These are phyloP conservation scores for Thelonectria blattea DNA, from an alignment of 2,329 filamentous ascomycete genomes.

Conservation along the genomic window DNA sequence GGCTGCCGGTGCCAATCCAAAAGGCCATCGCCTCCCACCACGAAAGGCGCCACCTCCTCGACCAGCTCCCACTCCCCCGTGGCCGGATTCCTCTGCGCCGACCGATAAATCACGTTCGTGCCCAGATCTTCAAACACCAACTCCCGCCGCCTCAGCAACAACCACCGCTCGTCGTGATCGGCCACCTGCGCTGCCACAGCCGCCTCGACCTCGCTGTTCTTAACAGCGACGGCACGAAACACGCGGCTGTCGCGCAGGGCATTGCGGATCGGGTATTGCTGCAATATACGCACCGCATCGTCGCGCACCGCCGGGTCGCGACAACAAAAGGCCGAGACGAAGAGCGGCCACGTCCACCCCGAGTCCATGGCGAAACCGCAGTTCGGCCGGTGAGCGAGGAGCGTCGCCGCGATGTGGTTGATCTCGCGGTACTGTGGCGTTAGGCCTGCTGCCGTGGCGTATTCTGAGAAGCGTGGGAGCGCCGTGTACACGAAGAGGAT, in stretches of 20 bases:
- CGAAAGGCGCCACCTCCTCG: conserved; percentile 46
- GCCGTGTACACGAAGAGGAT: conserved; percentile 48
- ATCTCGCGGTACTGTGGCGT: conserved; percentile 53
- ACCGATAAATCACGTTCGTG: conserved; percentile 46
- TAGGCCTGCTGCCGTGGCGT: conserved; percentile 44
- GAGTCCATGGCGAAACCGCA: conserved; percentile 54
- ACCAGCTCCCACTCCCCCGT: conserved; percentile 46
- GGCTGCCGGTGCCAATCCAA: conserved; percentile 46
- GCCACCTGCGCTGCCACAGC: conserved; percentile 41
- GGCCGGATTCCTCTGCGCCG: conserved; percentile 39
- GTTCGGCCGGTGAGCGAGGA: conserved; percentile 44
- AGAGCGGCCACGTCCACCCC: conserved; percentile 53
- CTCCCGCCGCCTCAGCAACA: conserved; percentile 46
- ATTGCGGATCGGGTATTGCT: conserved; percentile 50
- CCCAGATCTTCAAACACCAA: conserved; percentile 48
- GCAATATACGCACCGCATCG: conserved; percentile 49
- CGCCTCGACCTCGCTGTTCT: conserved; percentile 46
- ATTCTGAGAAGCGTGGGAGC: conserved; percentile 46
- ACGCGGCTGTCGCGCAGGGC: conserved; percentile 51
- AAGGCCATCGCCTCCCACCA: conserved; percentile 39
- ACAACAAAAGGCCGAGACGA: conserved; percentile 49
- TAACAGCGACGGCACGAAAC: conserved; percentile 47
- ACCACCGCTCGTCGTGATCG: conserved; percentile 45
- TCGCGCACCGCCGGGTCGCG: conserved; percentile 47
- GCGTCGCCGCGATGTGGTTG: conserved; percentile 44